Conservation (phyloP, 768 basidiomycete genomes). For the Sarcodon aspratus region DNA sequence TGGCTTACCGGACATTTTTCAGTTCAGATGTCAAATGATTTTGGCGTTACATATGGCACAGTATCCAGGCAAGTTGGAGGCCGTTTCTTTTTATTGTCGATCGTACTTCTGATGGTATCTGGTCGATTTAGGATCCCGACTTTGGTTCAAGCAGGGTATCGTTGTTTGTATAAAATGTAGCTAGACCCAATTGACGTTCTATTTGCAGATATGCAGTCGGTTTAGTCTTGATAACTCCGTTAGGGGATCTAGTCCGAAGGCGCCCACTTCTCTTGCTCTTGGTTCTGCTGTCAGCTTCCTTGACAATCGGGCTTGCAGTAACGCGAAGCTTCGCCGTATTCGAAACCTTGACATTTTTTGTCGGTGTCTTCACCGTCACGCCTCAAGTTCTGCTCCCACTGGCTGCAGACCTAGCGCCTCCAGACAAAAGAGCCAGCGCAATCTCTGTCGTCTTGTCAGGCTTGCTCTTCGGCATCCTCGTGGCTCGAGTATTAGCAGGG, state of each 20-base stretch:
- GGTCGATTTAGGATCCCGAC: slow-evolving; percentile 33
- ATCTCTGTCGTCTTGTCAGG: slow-evolving; percentile 61
- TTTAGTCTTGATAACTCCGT: slow-evolving; percentile 56
- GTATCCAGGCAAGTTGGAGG: slow-evolving; percentile 22
- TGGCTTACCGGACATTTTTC: neutral
- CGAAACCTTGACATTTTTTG: slow-evolving; percentile 56
- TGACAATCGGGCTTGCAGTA: slow-evolving; percentile 65
- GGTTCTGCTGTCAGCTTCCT: slow-evolving; percentile 35
- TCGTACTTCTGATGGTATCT: too few species aligned
- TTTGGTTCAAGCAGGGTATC: slow-evolving; percentile 56
- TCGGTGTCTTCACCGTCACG: slow-evolving; percentile 61
- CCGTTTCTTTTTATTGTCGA: too few species aligned
- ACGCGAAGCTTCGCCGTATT: slow-evolving; percentile 50
- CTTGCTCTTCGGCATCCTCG: slow-evolving; percentile 60
- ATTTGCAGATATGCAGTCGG: slow-evolving; percentile 15
- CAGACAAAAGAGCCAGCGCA: slow-evolving; percentile 59
- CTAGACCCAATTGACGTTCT: neutral
- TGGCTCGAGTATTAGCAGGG: slow-evolving; percentile 66
- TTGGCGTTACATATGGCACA: slow-evolving; percentile 24
- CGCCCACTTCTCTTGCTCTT: slow-evolving; percentile 58
- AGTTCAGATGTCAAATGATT: slow-evolving; percentile 20
- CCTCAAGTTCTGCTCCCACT: slow-evolving; percentile 67
- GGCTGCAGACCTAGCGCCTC: slow-evolving; percentile 75
- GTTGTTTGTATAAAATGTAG: neutral
- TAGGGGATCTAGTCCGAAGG: slow-evolving; percentile 75